These are phyloP conservation scores for Plectosphaerella cucumerina DNA, from an alignment of 2,329 filamentous ascomycete genomes.

Conservation along the genomic window DNA sequence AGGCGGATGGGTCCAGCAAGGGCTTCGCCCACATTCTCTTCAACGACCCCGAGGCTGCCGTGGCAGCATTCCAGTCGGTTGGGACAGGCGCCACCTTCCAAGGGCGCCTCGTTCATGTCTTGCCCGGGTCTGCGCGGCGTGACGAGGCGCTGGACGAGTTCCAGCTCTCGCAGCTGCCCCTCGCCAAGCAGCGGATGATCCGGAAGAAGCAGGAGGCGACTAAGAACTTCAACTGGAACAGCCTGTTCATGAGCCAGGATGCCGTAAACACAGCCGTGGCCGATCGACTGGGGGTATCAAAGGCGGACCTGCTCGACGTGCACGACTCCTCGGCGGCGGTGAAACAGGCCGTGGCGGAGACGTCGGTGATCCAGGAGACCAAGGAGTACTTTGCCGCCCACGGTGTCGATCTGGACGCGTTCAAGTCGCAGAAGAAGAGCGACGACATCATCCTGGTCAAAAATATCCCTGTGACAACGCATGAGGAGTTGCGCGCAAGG, in stretches of 20 bases:
- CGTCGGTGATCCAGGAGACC: conserved; percentile 91
- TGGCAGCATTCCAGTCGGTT: conserved; percentile 71
- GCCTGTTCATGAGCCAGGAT: conserved; percentile 98
- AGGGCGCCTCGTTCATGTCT: conserved; percentile 84
- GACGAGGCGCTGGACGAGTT: conserved; percentile 82
- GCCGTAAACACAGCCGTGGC: conserved; percentile 89
- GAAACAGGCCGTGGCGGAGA: conserved; percentile 96
- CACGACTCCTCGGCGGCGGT: conserved; percentile 91
- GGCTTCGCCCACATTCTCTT: conserved; percentile 89
- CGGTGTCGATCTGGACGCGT: conserved; percentile 87
- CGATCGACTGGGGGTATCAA: conserved; percentile 79
- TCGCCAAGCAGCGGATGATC: conserved; percentile 92
- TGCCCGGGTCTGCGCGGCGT: conserved; percentile 79
- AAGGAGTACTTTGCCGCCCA: conserved; percentile 86
- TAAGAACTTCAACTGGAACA: conserved; percentile 92
- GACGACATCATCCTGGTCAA: conserved; percentile 89
- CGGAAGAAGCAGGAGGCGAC: conserved; percentile 76
- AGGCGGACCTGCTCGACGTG: conserved; percentile 90
- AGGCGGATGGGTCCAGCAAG: conserved; percentile 71
- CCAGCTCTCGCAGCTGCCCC: conserved; percentile 80
- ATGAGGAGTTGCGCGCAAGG: conserved; percentile 72
- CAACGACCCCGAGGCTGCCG: conserved; percentile 64
- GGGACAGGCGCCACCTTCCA: conserved; percentile 84
- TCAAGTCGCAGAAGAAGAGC: conserved; percentile 79
- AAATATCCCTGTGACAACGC: conserved; percentile 81